Evolutionary conservation across 2,329 filamentous ascomycete species (phyloP).

Genomic region (Chrysosporium keratinophilum): DNA sequence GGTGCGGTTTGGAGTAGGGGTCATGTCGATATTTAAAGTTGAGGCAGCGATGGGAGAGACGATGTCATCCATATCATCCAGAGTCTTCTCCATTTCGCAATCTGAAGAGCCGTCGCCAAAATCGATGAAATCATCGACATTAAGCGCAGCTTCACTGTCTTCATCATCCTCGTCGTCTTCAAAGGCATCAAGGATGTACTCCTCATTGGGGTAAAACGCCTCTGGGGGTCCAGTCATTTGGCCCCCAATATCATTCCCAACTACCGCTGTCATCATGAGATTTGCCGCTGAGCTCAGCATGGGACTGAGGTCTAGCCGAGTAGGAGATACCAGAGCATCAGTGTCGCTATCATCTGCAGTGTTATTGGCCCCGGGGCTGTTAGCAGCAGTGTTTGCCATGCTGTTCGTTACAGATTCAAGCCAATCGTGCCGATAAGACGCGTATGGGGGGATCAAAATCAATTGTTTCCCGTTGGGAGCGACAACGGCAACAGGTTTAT

Average conservation of each 20-base stretch:
- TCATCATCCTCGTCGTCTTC: constrained; percentile 56
- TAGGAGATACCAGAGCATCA: constrained; percentile 33
- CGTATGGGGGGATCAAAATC: constrained; percentile 39
- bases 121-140: constrained; percentile 63
- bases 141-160: constrained; percentile 50
- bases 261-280: constrained; percentile 66
- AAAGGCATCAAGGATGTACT: constrained; percentile 46
- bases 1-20: constrained; percentile 29
- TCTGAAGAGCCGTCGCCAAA: constrained; percentile 52
- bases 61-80: constrained; percentile 38
- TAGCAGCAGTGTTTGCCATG: constrained; percentile 33
- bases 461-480: constrained; percentile 41
- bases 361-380: constrained; percentile 34
- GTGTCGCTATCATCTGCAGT: constrained; percentile 38
- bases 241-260: constrained; percentile 40
- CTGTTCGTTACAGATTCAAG: constrained; percentile 35
- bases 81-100: constrained; percentile 38
- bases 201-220: constrained; percentile 58
- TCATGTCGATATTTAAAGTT: constrained; percentile 27
- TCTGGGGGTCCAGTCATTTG: constrained; percentile 63
- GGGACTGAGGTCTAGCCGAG: constrained; percentile 36
- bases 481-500: constrained; percentile 40
- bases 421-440: constrained; percentile 39
- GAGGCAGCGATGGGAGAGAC: constrained; percentile 39
- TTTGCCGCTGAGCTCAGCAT: constrained; percentile 60